Evolutionary conservation across 495 filamentous ascomycete species (phyloP), one percentile per base, ranked within the genome.

Genomic region (Extremus antarcticus): DNA sequence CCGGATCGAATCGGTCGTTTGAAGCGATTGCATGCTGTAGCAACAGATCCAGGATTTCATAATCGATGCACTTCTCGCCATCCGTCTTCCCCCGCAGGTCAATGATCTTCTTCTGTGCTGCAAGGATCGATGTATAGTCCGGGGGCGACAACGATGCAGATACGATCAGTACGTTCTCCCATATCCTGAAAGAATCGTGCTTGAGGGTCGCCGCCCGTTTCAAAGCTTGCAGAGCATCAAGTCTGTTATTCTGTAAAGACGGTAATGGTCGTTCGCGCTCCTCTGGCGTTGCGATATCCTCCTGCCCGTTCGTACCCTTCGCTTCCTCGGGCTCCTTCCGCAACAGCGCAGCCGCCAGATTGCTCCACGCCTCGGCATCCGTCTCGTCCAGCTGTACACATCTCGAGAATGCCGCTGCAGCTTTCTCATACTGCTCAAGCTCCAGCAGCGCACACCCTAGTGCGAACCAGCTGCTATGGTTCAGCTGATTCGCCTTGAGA

Each of bases 351-450:
- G 86, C 89, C 3, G 89, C 92, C 13, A 99, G 80, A 61, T 97
- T 99, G 57, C 85, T 92, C 87, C 90, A 99, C 1, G 87, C 86
- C 59, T 95, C 84, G 1, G 87, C 92, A 64, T 97, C 92, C 40
- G 80, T 83, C 40, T 91, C 88, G 38, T 95, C 94, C 24, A 87
- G 76, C 58, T 84, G 76, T 25, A 97, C 86, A 2, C 82, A 80
- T 11, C 88, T 76, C 4, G 83, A 76, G 64, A 95, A 99, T 0
- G 91, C 85, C 17, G 92, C 80, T n/a, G 85, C 78, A 0, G 94
- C 90, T n/a, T 84, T 82, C 13, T 81, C 70, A 74, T 86, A 99
- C 22, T 82, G 68, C 29, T 82, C 76, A 0, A 91, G 75, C 43
- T 88, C 80, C 19, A 99, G 78, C 51, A 82, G 80, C 43, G 92